Evolutionary conservation across 331 rosid genomes (phyloP).

Genomic region (Cydonia oblonga): DNA sequence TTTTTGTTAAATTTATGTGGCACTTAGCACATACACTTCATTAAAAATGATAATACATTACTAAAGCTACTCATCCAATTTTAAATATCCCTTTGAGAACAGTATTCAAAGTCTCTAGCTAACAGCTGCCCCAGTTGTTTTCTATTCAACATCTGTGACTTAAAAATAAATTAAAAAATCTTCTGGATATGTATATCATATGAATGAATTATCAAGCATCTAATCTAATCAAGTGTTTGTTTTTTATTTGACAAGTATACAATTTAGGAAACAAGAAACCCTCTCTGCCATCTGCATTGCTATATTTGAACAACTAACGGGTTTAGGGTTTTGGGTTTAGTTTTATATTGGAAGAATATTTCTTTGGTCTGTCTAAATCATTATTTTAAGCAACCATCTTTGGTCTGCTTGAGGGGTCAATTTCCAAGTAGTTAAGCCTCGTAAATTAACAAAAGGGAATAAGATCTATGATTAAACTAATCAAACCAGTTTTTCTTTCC

Average conservation of each 20-base stretch:
- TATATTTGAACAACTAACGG: constrained; percentile 9
- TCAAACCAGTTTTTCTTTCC: background rate
- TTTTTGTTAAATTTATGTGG: background rate
- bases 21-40: background rate
- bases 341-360: background rate
- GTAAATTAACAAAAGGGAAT: background rate
- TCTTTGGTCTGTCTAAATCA: background rate
- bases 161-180: background rate
- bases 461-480: background rate
- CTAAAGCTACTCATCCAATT: background rate
- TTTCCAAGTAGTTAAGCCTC: constrained; percentile 14
- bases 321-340: background rate
- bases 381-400: background rate
- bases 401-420: constrained; percentile 9
- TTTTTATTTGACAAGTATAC: background rate
- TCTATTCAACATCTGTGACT: background rate
- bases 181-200: background rate
- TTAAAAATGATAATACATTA: background rate
- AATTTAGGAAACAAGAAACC: background rate
- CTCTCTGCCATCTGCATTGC: constrained; percentile 3
- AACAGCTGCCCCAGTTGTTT: too few species aligned
- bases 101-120: background rate
- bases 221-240: background rate
- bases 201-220: background rate
- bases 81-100: background rate